Evolutionary conservation across 306 rosid genomes (phyloP).

Genomic region (Malus fusca): DNA sequence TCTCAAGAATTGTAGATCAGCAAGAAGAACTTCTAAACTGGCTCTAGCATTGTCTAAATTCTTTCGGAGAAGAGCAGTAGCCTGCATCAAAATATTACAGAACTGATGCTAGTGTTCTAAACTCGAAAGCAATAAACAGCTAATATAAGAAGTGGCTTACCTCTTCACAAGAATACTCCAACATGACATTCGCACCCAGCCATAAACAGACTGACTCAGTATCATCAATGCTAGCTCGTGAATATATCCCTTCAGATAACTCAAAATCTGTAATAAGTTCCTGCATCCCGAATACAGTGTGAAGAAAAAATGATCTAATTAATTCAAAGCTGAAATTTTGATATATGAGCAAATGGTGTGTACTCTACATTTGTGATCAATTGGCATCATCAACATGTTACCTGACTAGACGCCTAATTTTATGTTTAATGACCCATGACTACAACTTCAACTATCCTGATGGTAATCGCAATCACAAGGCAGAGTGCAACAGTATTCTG

Average conservation of each 20-base stretch:
- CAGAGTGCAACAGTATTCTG: not conserved
- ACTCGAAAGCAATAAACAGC: conserved; percentile 8
- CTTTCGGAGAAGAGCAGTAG: conserved; percentile 56
- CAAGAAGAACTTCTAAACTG: conserved; percentile 75
- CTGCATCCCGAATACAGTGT: conserved; percentile 30
- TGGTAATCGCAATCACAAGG: not conserved
- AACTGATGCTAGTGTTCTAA: not conserved
- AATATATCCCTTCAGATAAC: conserved; percentile 78
- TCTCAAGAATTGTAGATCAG: conserved; percentile 83
- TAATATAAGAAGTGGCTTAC: conserved; percentile 26
- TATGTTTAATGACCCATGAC: not conserved
- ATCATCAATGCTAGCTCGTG: conserved; percentile 51
- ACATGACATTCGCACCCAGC: conserved; percentile 91
- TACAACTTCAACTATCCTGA: not conserved
- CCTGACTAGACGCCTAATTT: not conserved
- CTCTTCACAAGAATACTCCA: conserved; percentile 90
- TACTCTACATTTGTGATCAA: not conserved
- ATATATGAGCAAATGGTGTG: not conserved
- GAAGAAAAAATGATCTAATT: conserved; percentile 8
- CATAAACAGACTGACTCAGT: conserved; percentile 70
- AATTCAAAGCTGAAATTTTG: not conserved
- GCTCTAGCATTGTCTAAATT: conserved; percentile 81
- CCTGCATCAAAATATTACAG: conserved; percentile 47
- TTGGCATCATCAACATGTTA: not conserved
- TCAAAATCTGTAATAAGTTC: conserved; percentile 79